These are phyloP conservation scores for Mycogone perniciosa DNA, from an alignment of 2,329 filamentous ascomycete species.

Conservation along the genomic window DNA sequence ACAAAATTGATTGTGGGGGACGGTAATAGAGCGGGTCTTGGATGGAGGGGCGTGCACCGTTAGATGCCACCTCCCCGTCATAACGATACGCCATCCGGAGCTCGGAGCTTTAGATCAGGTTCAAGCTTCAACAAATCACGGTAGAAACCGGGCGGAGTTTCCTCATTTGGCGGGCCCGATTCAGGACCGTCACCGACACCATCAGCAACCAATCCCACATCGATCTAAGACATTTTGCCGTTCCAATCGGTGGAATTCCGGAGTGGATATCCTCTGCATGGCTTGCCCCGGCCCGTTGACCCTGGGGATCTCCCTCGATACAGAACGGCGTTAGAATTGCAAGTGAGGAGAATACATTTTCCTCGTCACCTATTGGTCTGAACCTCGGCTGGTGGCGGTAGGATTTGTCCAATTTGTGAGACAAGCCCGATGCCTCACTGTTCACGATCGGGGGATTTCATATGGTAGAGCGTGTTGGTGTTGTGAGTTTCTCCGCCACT, in stretches of 20 bases:
- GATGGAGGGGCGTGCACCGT: constrained; percentile 10
- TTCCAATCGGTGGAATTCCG: constrained; percentile 7
- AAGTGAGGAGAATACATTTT: too few species aligned
- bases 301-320: too few species aligned
- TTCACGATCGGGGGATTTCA: background rate
- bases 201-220: background rate
- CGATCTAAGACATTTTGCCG: background rate
- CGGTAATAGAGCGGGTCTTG: constrained; percentile 1
- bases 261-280: background rate
- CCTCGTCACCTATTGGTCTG: too few species aligned
- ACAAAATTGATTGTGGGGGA: constrained; percentile 2
- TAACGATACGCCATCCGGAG: background rate
- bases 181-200: constrained; percentile 3
- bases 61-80: constrained; percentile 2
- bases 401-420: background rate
- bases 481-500: background rate
- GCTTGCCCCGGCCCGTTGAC: background rate
- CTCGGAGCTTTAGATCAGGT: background rate
- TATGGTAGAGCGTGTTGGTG: too few species aligned
- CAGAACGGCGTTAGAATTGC: too few species aligned
- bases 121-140: background rate
- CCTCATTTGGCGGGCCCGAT: constrained; percentile 7
- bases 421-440: background rate
- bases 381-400: background rate
- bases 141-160: constrained; percentile 4